Conservation (phyloP, 192 early-diverging fungal genomes). For the Linnemannia elongata region DNA sequence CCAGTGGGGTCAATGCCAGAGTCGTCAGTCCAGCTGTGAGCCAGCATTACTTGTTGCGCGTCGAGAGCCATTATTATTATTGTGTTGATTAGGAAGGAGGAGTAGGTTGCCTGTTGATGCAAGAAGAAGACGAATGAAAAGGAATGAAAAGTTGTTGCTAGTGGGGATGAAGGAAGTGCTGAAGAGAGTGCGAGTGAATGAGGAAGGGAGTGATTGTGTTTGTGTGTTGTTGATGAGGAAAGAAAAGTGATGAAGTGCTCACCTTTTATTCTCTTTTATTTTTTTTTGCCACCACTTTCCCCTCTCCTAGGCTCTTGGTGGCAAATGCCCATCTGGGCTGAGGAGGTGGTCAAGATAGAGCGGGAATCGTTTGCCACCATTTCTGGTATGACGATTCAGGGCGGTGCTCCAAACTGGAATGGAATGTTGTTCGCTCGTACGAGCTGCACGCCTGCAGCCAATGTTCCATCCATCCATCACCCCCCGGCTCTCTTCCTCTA, state of each 20-base stretch:
- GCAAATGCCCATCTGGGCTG: too few relatives aligned
- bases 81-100: neutral
- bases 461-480: too few relatives aligned
- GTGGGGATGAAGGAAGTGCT: neutral
- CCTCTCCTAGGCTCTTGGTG: too few relatives aligned
- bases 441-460: too few relatives aligned
- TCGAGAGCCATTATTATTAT: conserved; percentile 32
- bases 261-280: too few relatives aligned
- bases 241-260: too few relatives aligned
- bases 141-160: neutral
- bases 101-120: neutral
- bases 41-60: conserved; percentile 56
- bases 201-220: neutral
- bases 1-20: conserved; percentile 70
- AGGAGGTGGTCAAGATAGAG: too few relatives aligned
- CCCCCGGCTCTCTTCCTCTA: too few relatives aligned
- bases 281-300: too few relatives aligned
- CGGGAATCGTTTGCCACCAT: conserved; percentile 12
- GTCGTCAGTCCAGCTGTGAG: conserved; percentile 57
- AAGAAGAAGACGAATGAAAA: neutral
- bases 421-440: too few relatives aligned
- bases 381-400: neutral
- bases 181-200: neutral
- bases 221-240: neutral
- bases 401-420: neutral